Conservation (phyloP, 108 stramenopile genomes). For the Fistulifera pelliculosa region DNA sequence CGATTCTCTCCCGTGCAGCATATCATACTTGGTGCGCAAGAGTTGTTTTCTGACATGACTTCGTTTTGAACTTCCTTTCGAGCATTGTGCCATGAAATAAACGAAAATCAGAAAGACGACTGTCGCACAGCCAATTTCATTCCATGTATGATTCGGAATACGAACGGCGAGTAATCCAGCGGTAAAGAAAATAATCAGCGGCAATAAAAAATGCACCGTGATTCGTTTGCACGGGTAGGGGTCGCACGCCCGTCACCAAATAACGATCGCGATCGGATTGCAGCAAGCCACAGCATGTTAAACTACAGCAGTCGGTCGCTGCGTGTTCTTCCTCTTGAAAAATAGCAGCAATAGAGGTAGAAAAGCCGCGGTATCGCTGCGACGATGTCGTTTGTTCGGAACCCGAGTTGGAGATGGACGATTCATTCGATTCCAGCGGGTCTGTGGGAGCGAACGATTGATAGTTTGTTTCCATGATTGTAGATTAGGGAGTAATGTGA, state of each 20-base stretch:
- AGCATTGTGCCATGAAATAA: slow-evolving; percentile 42
- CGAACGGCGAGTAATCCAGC: slow-evolving; percentile 54
- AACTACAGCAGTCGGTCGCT: slow-evolving; percentile 58
- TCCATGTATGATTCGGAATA: slow-evolving; percentile 38
- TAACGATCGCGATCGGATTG: slow-evolving; percentile 72
- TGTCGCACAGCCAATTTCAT: slow-evolving; percentile 34
- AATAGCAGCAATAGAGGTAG: slow-evolving; percentile 44
- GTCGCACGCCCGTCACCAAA: slow-evolving; percentile 41
- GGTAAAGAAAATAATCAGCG: slow-evolving; percentile 37
- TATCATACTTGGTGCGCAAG: slow-evolving; percentile 43
- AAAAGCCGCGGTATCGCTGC: slow-evolving; percentile 39
- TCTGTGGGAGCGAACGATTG: no score
- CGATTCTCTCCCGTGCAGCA: not conserved
- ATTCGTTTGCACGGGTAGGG: slow-evolving; percentile 48
- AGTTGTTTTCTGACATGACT: slow-evolving; percentile 54
- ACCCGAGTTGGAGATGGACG: no score
- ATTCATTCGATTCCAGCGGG: no score
- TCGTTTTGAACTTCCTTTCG: slow-evolving; percentile 46
- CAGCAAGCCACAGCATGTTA: slow-evolving; percentile 63
- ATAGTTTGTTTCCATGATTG: no score
- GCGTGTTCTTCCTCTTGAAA: slow-evolving; percentile 27
- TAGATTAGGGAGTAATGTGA: no score
- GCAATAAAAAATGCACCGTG: slow-evolving; percentile 39
- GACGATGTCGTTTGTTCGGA: no score
- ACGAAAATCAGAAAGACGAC: slow-evolving; percentile 36